Evolutionary conservation across 2,329 filamentous ascomycete species (phyloP).

Genomic region (Sarocladium brachiariae): DNA sequence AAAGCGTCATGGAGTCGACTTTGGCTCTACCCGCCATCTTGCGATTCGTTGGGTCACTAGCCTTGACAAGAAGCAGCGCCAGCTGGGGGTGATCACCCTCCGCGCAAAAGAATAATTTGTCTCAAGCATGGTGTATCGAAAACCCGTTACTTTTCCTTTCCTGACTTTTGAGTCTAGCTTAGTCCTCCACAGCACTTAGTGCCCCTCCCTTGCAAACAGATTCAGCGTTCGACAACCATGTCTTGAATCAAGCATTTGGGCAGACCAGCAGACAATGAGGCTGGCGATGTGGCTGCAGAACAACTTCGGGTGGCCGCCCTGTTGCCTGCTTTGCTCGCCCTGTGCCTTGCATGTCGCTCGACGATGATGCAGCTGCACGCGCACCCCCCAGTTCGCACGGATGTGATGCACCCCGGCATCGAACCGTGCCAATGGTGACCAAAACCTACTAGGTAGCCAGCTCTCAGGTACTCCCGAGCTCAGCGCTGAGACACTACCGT

Average conservation of each 20-base stretch:
- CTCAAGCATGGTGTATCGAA: not conserved
- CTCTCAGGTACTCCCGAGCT: constrained; percentile 4
- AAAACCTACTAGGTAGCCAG: not conserved
- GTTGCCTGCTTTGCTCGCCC: not conserved
- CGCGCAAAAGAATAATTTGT: too few relatives aligned
- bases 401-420: constrained; percentile 6
- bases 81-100: too few relatives aligned
- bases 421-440: constrained; percentile 4
- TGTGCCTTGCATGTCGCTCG: not conserved
- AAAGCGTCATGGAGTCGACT: not conserved
- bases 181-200: not conserved
- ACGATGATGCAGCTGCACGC: not conserved
- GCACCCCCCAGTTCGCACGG: constrained; percentile 3
- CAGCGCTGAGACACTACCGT: constrained; percentile 3
- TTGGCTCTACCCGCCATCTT: not conserved
- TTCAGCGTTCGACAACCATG: constrained; percentile 1
- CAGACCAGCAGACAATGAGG: constrained; percentile 3
- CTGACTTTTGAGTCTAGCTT: constrained; percentile 1
- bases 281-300: not conserved
- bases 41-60: not conserved
- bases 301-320: not conserved
- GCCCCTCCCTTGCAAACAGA: not conserved
- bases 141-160: constrained; percentile 3
- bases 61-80: not conserved
- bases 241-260: constrained; percentile 1